Conservation (phyloP, 306 rosid species). For the Quillaja saponaria region DNA sequence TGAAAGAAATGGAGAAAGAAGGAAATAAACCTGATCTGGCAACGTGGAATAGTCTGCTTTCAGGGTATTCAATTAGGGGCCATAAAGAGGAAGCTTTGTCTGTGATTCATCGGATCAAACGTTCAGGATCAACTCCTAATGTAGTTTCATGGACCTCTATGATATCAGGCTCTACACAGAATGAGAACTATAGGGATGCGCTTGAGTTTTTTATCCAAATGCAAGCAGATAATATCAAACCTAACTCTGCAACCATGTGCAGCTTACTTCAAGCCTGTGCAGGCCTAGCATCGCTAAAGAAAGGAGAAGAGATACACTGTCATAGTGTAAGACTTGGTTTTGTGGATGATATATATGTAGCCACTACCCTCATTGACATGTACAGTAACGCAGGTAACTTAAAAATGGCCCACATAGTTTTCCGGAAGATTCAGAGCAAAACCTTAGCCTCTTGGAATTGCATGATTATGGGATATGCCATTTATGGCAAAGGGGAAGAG, state of each 20-base stretch:
- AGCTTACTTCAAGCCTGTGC: slow-evolving; percentile 63
- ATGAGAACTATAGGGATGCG: slow-evolving; percentile 46
- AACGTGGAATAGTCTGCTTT: slow-evolving; percentile 69
- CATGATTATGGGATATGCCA: slow-evolving; percentile 72
- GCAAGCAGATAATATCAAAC: slow-evolving; percentile 59
- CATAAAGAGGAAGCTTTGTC: slow-evolving; percentile 52
- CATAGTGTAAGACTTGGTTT: slow-evolving; percentile 40
- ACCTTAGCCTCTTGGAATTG: slow-evolving; percentile 76
- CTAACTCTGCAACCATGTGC: slow-evolving; percentile 56
- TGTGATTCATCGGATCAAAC: slow-evolving; percentile 46
- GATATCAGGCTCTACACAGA: slow-evolving; percentile 65
- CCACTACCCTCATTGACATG: slow-evolving; percentile 58
- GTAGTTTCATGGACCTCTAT: slow-evolving; percentile 78
- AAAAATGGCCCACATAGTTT: slow-evolving; percentile 45
- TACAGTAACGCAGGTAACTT: slow-evolving; percentile 65
- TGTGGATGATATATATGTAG: slow-evolving; percentile 47
- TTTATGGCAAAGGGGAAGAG: slow-evolving; percentile 56
- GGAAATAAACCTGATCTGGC: slow-evolving; percentile 62
- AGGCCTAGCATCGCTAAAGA: slow-evolving; percentile 51
- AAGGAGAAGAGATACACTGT: slow-evolving; percentile 70
- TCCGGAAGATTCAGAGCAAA: slow-evolving; percentile 52
- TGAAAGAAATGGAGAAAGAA: slow-evolving; percentile 45
- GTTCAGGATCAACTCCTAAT: slow-evolving; percentile 54
- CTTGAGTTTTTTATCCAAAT: slow-evolving; percentile 53
- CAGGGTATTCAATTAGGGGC: slow-evolving; percentile 63